Percentiles rank a stretch among this genome's conserved stretches.
Conservation (phyloP, 164 flowering plant genomes). For the Vitis rotundifolia region DNA sequence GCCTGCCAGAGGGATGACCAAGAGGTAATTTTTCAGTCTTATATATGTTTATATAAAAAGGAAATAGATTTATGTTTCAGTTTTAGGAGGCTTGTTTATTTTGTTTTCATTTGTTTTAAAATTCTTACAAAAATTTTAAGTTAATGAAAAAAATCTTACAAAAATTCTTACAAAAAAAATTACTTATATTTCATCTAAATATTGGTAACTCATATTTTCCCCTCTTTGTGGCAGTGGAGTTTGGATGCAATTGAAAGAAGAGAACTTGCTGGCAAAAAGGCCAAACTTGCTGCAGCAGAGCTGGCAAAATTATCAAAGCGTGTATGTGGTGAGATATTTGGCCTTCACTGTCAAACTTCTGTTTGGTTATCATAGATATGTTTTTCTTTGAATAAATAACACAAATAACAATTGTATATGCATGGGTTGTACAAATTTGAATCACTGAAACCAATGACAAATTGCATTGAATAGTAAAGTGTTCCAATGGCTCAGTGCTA, state of each 20-base stretch:
- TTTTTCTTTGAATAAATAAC: not conserved
- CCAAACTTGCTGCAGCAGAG: conserved; percentile 96
- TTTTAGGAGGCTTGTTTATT: not conserved
- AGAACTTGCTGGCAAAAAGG: conserved; percentile 85
- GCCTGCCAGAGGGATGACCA: conserved; percentile 63
- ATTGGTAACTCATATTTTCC: not conserved
- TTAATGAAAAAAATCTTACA: not conserved
- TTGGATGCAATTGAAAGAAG: conserved; percentile 68
- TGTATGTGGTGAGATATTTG: conserved; percentile 64
- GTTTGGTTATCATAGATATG: not conserved
- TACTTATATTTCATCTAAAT: not conserved
- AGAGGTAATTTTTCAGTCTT: conserved; percentile 42
- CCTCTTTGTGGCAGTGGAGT: conserved; percentile 57
- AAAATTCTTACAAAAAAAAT: not conserved
- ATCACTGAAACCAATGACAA: not conserved
- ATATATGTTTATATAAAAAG: not conserved
- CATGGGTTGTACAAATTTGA: not conserved
- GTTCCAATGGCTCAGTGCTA: no score
- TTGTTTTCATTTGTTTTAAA: not conserved
- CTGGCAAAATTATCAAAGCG: conserved; percentile 84
- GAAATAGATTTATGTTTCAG: not conserved
- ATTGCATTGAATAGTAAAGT: not conserved
- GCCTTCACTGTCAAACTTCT: not conserved
- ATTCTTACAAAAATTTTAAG: no score
- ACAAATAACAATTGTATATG: not conserved